Percentiles rank a stretch among this genome's conserved stretches.
phyloP scores from a whole-genome alignment of 257 asterid genomes.

The Nicotiana obtusifolia region DNA sequence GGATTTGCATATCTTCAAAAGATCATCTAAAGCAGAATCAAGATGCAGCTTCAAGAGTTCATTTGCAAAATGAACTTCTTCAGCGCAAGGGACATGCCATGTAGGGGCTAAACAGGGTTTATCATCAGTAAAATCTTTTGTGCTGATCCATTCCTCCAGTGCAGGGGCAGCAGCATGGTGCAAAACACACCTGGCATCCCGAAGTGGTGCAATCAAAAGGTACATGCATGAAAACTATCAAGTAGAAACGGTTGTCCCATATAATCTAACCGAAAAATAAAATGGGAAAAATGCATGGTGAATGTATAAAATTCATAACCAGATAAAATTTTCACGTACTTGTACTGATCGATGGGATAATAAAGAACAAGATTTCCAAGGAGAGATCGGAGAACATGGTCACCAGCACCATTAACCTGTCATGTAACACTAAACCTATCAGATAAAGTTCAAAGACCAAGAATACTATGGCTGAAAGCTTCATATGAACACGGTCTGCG shows the following conservation, averaged over 20 bases:
- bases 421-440: constrained; percentile 11
- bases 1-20: constrained; percentile 65
- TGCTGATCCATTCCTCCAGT: constrained; percentile 86
- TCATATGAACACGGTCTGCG: neutral
- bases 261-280: neutral
- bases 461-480: neutral
- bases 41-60: constrained; percentile 84
- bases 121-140: constrained; percentile 55
- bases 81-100: constrained; percentile 87
- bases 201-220: neutral
- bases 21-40: constrained; percentile 85
- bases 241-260: neutral
- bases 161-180: constrained; percentile 53
- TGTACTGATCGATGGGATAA: constrained; percentile 92
- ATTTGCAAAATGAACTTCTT: constrained; percentile 80
- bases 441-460: constrained; percentile 3
- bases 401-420: constrained; percentile 99
- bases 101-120: constrained; percentile 54
- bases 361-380: constrained; percentile 91
- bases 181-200: constrained; percentile 53
- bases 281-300: neutral
- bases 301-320: neutral
- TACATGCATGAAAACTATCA: neutral
- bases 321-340: constrained; percentile 30
- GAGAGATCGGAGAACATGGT: constrained; percentile 91